phyloP scores from a whole-genome alignment of 1,284 basidiomycete species.

The Ustilago tritici region DNA sequence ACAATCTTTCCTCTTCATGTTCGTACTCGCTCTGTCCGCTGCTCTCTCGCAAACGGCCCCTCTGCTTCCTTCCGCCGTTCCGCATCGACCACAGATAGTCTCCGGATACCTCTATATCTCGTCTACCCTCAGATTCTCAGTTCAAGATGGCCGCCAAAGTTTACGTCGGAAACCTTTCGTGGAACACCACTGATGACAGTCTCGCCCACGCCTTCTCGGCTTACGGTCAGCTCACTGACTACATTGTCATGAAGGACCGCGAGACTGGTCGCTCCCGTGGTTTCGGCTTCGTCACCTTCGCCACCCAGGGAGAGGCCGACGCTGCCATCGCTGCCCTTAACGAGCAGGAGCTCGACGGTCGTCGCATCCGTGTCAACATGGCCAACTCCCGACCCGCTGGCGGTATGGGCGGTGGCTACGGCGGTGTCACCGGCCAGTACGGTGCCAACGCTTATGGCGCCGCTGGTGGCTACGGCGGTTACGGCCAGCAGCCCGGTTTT shows the following conservation, averaged over 20 bases:
- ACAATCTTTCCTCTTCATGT: neutral
- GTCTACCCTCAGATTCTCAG: conserved; percentile 17
- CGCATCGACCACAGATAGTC: conserved; percentile 41
- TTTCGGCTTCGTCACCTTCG: conserved; percentile 85
- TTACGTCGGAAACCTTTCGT: conserved; percentile 70
- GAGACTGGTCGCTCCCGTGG: conserved; percentile 91
- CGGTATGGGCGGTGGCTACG: conserved; percentile 64
- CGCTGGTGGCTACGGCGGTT: conserved; percentile 53
- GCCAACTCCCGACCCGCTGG: conserved; percentile 82
- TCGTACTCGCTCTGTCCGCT: neutral
- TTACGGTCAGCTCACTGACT: conserved; percentile 68
- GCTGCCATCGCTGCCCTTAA: conserved; percentile 83
- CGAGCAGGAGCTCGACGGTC: conserved; percentile 93
- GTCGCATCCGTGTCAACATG: conserved; percentile 89
- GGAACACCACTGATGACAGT: conserved; percentile 69
- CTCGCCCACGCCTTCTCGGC: conserved; percentile 68
- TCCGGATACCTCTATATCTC: conserved; percentile 39
- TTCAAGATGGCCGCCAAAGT: conserved; percentile 68
- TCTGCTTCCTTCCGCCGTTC: neutral
- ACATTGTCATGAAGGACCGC: conserved; percentile 91
- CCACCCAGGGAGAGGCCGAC: conserved; percentile 77
- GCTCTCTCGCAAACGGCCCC: neutral
- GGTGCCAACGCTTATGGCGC: conserved; percentile 63
- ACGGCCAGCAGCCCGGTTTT: conserved; percentile 54
- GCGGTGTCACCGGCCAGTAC: conserved; percentile 66